phyloP scores from a whole-genome alignment of 139 green algal genomes.

The Auxenochlorella pyrenoidosa region DNA sequence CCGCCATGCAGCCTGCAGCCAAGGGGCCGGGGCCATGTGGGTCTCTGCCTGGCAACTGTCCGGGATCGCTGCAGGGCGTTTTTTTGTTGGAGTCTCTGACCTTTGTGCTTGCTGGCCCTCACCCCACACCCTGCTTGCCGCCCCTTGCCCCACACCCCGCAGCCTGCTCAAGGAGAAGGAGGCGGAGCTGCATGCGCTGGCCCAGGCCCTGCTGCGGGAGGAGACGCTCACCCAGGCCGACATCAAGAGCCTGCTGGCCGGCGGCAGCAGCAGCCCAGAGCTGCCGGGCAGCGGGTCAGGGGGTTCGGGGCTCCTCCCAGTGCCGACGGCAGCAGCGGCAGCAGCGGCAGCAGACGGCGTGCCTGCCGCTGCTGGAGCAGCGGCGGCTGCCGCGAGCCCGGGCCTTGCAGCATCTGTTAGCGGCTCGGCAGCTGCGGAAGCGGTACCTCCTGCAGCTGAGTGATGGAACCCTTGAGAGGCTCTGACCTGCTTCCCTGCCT shows the following conservation, averaged over 20 bases:
- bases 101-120: not conserved
- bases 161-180: slow-evolving; percentile 79
- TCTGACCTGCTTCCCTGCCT: no score
- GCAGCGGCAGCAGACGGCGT: not conserved
- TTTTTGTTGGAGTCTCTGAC: not conserved
- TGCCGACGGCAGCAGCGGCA: not conserved
- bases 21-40: no score
- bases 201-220: slow-evolving; percentile 80
- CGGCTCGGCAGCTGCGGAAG: not conserved
- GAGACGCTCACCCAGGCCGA: slow-evolving; percentile 82
- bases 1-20: no score
- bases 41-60: not conserved
- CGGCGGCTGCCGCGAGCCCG: not conserved
- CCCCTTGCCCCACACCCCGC: not conserved
- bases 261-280: not conserved
- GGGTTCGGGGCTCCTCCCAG: not conserved
- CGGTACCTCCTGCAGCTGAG: not conserved
- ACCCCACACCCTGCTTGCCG: not conserved
- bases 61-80: not conserved
- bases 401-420: not conserved
- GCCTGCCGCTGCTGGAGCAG: not conserved
- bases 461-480: not conserved
- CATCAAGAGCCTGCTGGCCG: slow-evolving; percentile 4
- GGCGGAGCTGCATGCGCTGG: slow-evolving; percentile 85
- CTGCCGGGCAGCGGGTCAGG: slow-evolving; percentile 11